Evolutionary conservation across 2,329 filamentous ascomycete genomes (phyloP), one percentile per base, ranked within the genome.

Genomic region (Botrytis cinerea): DNA sequence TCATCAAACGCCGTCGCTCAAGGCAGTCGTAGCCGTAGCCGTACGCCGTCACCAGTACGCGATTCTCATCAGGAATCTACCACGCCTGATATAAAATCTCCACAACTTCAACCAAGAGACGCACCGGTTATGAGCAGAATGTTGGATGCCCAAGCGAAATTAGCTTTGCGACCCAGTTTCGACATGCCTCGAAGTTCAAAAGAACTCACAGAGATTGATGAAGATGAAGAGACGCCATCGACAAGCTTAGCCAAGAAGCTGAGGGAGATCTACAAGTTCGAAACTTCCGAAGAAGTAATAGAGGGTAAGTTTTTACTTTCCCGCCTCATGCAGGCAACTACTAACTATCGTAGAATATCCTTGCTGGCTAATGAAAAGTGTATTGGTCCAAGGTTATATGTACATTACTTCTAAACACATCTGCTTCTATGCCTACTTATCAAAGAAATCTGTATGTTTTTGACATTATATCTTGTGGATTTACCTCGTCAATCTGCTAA

Each of bases 351-450:
- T 81, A 89, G 95, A 98, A 84, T 98, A 97, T 81, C 93, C 94
- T 14, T 98, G 95, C 83, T 98, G 94, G 91, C 85, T 98, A 57
- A 84, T 98, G 48, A 94, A 98, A 81, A 97, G 92, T 80, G 94
- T 97, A 62, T 85, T 98, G 45, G 87, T 98, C 14, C 94, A 98
- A 81, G 96, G 96, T 9, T 98, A 96, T 81, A 91, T 99, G 87
- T 98, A 98, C 83, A 93, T 99, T 80, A 98, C 96, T 0, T 87
- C 92, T 75, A 92, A 91, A 78, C 96, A 99, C 81, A 92, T 98
- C 75, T 98, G 95, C 83, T 99, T 98, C 82, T 98, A 98, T 81
- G 94, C 96, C 57, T 98, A 98, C 81, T 87, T 98, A n/a, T 94
- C 94, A 10, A 97, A 95, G 85, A 97, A 96, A 86, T 90, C 92